These are phyloP conservation scores for Carpinus viminea DNA, from an alignment of 306 rosid species.

Conservation along the genomic window DNA sequence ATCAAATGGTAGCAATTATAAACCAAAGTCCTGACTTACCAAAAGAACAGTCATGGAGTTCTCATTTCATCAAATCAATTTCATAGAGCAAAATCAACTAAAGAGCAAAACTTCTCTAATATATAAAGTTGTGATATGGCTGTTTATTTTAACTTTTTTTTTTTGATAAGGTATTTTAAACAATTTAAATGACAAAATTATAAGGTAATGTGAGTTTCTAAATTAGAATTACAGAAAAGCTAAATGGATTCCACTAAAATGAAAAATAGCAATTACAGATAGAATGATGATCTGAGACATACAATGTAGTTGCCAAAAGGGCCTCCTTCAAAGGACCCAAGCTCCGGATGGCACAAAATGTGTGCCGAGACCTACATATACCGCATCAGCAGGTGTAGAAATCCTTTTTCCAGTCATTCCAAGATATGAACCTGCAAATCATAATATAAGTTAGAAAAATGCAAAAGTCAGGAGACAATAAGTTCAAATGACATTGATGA, in stretches of 20 bases:
- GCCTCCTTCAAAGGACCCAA: conserved; percentile 78
- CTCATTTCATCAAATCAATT: conserved; percentile 4
- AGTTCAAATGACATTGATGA: neutral
- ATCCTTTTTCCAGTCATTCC: conserved; percentile 96
- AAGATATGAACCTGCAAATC: conserved; percentile 77
- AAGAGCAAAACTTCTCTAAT: neutral
- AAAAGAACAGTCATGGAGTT: neutral
- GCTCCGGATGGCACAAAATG: conserved; percentile 89
- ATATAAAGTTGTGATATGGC: neutral
- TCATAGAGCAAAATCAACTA: neutral
- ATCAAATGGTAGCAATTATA: neutral
- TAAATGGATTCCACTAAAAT: neutral
- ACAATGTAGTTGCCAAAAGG: conserved; percentile 78
- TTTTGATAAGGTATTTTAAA: too few species aligned
- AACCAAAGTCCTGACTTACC: neutral
- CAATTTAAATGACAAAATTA: neutral
- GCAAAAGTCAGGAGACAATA: neutral
- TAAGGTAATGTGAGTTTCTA: neutral
- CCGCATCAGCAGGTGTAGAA: conserved; percentile 82
- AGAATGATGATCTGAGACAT: conserved; percentile 36
- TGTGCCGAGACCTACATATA: conserved; percentile 87
- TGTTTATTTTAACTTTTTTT: neutral
- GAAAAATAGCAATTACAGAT: conserved; percentile 17
- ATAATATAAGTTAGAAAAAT: neutral
- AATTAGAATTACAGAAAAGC: neutral